These are phyloP conservation scores for Fusarium virguliforme DNA, from an alignment of 2,329 filamentous ascomycete genomes.

Conservation along the genomic window DNA sequence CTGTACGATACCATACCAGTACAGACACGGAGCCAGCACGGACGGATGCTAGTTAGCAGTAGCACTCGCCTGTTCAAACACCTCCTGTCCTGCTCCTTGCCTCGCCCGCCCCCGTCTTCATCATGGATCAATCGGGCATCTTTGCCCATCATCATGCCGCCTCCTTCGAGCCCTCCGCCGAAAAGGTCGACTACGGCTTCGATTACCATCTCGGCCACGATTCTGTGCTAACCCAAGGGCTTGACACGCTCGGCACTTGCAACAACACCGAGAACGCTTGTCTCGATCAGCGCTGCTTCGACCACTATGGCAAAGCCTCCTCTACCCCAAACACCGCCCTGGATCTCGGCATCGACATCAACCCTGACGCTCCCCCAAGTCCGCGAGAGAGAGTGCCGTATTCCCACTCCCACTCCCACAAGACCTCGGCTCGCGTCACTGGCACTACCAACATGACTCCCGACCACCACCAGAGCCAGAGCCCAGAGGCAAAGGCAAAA, in stretches of 20 bases:
- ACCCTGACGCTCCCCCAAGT: slow-evolving; percentile 11
- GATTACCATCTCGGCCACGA: slow-evolving; percentile 50
- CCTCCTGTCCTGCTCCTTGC: neutral
- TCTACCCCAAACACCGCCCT: slow-evolving; percentile 29
- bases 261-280: slow-evolving; percentile 55
- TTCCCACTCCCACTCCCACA: slow-evolving; percentile 18
- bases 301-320: slow-evolving; percentile 45
- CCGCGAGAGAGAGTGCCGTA: neutral
- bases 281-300: slow-evolving; percentile 52
- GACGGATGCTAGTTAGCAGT: neutral
- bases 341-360: slow-evolving; percentile 42
- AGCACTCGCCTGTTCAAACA: slow-evolving; percentile 2
- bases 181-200: slow-evolving; percentile 54
- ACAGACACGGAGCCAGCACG: neutral
- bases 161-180: slow-evolving; percentile 41
- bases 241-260: slow-evolving; percentile 50
- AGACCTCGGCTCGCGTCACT: slow-evolving; percentile 26
- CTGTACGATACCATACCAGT: slow-evolving; percentile 3
- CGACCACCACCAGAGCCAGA: slow-evolving; percentile 28
- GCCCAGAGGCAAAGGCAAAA: slow-evolving; percentile 40
- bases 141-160: slow-evolving; percentile 44
- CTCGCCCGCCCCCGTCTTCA: neutral
- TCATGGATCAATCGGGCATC: slow-evolving; percentile 45
- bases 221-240: slow-evolving; percentile 45
- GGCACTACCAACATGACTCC: slow-evolving; percentile 27